These are phyloP conservation scores for Heterobasidion parviporum DNA, from an alignment of 1,284 basidiomycete genomes.

Conservation along the genomic window DNA sequence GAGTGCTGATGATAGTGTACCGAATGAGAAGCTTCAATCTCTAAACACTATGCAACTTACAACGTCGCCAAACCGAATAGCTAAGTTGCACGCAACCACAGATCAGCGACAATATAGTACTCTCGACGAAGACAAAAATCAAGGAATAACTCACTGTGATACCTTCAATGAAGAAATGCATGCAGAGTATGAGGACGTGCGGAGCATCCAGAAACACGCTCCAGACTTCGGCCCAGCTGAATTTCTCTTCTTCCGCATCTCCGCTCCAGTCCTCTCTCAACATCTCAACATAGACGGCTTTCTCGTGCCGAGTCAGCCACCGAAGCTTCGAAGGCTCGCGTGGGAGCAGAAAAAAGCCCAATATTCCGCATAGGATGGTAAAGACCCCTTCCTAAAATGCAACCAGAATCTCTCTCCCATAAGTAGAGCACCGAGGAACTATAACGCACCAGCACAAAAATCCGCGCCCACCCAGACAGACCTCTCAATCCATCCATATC, in stretches of 20 bases:
- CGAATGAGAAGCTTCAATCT: neutral
- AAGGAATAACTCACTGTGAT: conserved; percentile 11
- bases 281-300: conserved; percentile 23
- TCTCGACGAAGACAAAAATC: neutral
- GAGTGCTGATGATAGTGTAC: conserved; percentile 12
- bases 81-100: neutral
- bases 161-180: conserved; percentile 17
- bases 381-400: conserved; percentile 31
- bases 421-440: too few species aligned
- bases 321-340: conserved; percentile 28
- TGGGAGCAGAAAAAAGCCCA: conserved; percentile 31
- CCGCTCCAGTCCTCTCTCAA: conserved; percentile 23
- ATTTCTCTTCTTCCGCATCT: conserved; percentile 15
- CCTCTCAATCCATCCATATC: conserved; percentile 41
- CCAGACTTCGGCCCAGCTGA: conserved; percentile 20
- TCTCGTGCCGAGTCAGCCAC: conserved; percentile 25
- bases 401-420: too few species aligned
- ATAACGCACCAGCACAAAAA: conserved; percentile 44
- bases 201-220: conserved; percentile 23
- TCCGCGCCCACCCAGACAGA: conserved; percentile 53
- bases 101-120: neutral
- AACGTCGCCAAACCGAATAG: conserved; percentile 17
- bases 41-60: conserved; percentile 7
- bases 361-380: conserved; percentile 30
- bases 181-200: conserved; percentile 15